Evolutionary conservation across 345 rosid genomes (phyloP), one percentile per base, ranked within the genome.

Genomic region (Citrus unshiu): DNA sequence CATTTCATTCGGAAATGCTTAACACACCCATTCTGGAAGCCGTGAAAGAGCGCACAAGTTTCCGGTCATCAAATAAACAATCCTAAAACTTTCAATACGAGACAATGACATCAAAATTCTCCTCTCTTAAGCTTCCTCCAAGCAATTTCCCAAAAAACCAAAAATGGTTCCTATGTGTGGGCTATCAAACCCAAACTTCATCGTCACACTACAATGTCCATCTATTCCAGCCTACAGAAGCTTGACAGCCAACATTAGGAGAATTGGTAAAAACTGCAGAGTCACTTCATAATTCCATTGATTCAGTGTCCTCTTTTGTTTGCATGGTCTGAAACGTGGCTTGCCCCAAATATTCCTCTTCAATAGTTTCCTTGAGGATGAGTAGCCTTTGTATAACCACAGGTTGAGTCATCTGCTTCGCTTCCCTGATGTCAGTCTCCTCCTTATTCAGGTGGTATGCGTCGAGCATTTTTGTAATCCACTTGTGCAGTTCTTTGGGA

Each of bases 401-500:
- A n/a, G 99, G 99, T 66, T 91, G 92, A 76, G 85, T 82, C 96
- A 96, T 82, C 81, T 88, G 88, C 82, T 86, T 93, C 30, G 92
- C 98, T 89, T 91, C 97, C 88, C 86, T 89, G 32, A 96, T 89
- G 73, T 91, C 97, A 22, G 91, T 89, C 14, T 91, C 97, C 78
- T 95, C 99, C 84, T 83, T 90, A 70, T 90, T 89, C 59, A 93
- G 87, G 83, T 85, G 86, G 86, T 93, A 95, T 0, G 97, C 93
- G 24, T 93, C 99, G 30, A 95, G 95, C 95, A 92, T 89, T 79
- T 90, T 89, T 83, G 88, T 90, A 65, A 92, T 87, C 99, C 99
- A 95, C 82, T 92, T 93, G 80, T 92, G 95, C 69, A 95, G 91
- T 88, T 95, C 99, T 83, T 95, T 88, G 0, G 99, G 99, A 18